These are phyloP conservation scores for Aegilops sharonensis DNA, from an alignment of 176 grass and related monocot species.

Conservation along the genomic window DNA sequence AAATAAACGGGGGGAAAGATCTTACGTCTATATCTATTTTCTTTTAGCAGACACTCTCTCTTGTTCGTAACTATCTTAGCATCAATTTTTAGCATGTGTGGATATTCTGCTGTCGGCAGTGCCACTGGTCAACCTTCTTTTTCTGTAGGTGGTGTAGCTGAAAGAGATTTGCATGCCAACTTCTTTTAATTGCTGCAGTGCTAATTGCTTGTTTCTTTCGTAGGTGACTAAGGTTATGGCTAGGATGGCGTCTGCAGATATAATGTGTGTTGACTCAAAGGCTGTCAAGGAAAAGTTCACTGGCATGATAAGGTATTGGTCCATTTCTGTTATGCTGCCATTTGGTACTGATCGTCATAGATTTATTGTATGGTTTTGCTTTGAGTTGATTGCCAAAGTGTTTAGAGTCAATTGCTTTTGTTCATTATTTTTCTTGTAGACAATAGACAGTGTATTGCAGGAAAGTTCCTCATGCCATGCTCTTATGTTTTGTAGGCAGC, in stretches of 20 bases:
- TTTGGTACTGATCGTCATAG: not conserved
- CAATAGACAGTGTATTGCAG: not conserved
- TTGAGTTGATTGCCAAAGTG: not conserved
- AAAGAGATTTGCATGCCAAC: not conserved
- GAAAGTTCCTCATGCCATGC: not conserved
- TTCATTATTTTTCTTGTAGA: not conserved
- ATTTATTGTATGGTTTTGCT: not conserved
- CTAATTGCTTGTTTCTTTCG: not conserved
- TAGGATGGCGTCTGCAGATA: slow-evolving; percentile 73
- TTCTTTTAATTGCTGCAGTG: not conserved
- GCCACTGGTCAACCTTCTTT: not conserved
- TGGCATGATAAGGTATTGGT: slow-evolving; percentile 72
- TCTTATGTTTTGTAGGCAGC: slow-evolving; percentile 58
- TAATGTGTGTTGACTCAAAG: slow-evolving; percentile 89
- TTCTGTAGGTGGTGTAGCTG: not conserved
- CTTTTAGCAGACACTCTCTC: not conserved
- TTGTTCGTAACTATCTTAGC: not conserved
- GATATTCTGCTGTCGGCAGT: too few species aligned
- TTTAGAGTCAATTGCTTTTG: not conserved
- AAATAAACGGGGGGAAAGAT: not conserved
- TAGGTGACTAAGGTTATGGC: slow-evolving; percentile 92
- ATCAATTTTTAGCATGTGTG: not conserved
- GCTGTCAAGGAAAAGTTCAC: slow-evolving; percentile 95
- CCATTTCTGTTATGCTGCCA: not conserved
- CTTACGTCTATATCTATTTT: not conserved